Evolutionary conservation across 345 rosid species (phyloP).

Genomic region (Theobroma cacao): DNA sequence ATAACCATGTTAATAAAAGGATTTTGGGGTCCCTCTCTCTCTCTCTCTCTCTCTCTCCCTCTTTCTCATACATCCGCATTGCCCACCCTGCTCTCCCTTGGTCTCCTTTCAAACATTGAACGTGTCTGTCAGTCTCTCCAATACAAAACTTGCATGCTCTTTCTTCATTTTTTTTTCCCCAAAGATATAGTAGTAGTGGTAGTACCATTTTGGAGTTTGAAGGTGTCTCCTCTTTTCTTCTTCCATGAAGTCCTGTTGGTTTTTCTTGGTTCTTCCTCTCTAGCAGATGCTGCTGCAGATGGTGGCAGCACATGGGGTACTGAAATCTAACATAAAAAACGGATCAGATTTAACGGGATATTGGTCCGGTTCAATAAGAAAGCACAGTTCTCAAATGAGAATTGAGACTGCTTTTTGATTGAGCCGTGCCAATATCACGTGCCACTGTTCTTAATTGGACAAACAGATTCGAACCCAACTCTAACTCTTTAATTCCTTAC

Average conservation of each 20-base stretch:
- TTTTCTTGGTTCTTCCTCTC: neutral
- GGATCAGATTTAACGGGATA: slow-evolving; percentile 32
- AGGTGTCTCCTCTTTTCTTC: neutral
- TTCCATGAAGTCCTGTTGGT: neutral
- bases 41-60: neutral
- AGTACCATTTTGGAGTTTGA: neutral
- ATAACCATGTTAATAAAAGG: neutral
- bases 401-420: slow-evolving; percentile 46
- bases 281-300: neutral
- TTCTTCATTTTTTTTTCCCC: neutral
- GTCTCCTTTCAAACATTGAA: neutral
- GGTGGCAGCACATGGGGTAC: neutral
- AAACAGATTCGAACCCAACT: neutral
- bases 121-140: neutral
- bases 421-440: slow-evolving; percentile 81
- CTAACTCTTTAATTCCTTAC: neutral
- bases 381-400: slow-evolving; percentile 26
- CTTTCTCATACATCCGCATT: neutral
- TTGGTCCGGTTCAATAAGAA: slow-evolving; percentile 74
- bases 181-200: neutral
- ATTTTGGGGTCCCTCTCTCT: neutral
- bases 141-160: neutral
- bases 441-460: neutral
- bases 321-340: neutral
- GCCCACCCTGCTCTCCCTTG: neutral